Percentiles rank a stretch among this genome's conserved stretches.
These are phyloP conservation scores for Trifolium fragiferum DNA, from an alignment of 306 rosid species.

Conservation along the genomic window DNA sequence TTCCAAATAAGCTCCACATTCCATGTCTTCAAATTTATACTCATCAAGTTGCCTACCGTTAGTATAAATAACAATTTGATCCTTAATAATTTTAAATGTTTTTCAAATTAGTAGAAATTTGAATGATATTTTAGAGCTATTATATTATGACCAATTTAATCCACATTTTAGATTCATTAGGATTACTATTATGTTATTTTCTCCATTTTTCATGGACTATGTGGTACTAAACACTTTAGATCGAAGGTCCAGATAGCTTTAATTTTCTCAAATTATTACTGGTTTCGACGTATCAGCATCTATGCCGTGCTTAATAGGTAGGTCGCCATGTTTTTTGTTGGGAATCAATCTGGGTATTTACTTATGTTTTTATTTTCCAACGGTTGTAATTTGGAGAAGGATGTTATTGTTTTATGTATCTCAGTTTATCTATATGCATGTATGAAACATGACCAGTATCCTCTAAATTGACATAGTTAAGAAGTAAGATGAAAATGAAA, in stretches of 20 bases:
- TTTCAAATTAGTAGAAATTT: neutral
- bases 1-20: no score
- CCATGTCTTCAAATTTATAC: no score
- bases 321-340: neutral
- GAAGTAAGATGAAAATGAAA: conserved; percentile 1
- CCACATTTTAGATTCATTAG: neutral
- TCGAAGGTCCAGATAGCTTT: neutral
- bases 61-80: no score
- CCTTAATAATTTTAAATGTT: neutral
- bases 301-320: neutral
- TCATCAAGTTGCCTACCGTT: no score
- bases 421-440: neutral
- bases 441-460: neutral
- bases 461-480: neutral
- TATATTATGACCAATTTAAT: neutral
- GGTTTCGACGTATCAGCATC: neutral
- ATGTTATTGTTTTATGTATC: neutral
- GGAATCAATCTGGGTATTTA: neutral
- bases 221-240: neutral
- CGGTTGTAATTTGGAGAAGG: neutral
- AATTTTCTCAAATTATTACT: neutral
- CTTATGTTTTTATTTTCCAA: neutral
- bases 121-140: neutral
- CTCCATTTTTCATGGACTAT: neutral
- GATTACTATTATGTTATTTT: neutral